A percentile compares a stretch with the other conserved stretches of the same genome.
Evolutionary conservation across 1,284 basidiomycete genomes (phyloP).

Genomic region (Ceratobasidium sp.): DNA sequence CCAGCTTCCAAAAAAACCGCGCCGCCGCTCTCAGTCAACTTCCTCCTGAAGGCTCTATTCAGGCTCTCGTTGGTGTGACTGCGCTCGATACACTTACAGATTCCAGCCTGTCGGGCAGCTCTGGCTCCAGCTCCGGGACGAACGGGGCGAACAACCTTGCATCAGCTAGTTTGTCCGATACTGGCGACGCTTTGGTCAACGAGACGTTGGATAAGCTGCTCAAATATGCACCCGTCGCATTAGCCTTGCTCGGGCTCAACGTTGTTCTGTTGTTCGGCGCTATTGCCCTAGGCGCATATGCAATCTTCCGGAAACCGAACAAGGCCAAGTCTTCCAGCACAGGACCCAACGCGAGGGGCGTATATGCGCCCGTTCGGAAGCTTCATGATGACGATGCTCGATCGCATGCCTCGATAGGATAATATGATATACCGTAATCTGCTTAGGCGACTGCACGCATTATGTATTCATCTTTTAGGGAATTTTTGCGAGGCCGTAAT

Average conservation of each 20-base stretch:
- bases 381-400: conserved; percentile 35
- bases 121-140: not conserved
- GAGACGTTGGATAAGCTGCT: conserved; percentile 32
- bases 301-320: not conserved
- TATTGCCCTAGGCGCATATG: conserved; percentile 21
- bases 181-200: conserved; percentile 20
- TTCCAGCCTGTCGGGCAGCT: conserved; percentile 66
- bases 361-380: conserved; percentile 30
- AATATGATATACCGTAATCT: conserved; percentile 27
- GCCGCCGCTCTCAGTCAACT: conserved; percentile 63
- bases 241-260: conserved; percentile 48
- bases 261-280: conserved; percentile 44
- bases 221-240: conserved; percentile 43
- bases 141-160: not conserved
- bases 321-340: not conserved
- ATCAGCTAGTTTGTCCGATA: conserved; percentile 5
- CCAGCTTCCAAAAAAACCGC: conserved; percentile 74
- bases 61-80: conserved; percentile 5
- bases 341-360: not conserved
- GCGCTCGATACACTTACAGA: conserved; percentile 55
- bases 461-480: not conserved
- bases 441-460: not conserved
- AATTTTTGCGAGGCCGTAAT: not conserved
- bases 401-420: not conserved
- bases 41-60: conserved; percentile 26